Base-by-base conservation (phyloP, 148 eudicot genomes). In the Bassia scoparia region DNA sequence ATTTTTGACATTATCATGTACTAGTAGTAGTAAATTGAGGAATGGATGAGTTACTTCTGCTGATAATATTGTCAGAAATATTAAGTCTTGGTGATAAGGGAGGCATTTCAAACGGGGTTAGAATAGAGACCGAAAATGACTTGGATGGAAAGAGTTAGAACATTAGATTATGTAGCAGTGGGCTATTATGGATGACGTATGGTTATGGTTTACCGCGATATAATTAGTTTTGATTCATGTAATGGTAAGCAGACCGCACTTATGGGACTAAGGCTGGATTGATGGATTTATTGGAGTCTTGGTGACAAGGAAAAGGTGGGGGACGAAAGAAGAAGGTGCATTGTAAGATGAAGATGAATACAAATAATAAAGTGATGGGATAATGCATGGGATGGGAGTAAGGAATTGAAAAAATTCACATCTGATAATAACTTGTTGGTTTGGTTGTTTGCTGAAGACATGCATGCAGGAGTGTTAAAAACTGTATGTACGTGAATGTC, bases 1-100 rank as follows among this genome's bases (percentile, higher is more conserved):
- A n/a, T n/a, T 43, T 62, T 34, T 48, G 27, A 33, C 27, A 71
- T 66, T 49, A 62, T 60, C 29, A 34, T 50, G 30, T 38, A 37
- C 16, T 67, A 64, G 20, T 70, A 60, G 46, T 54, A 43, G n/a
- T n/a, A 33, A 33, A 33, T 29, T 8, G 68, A 61, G 58, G 60
- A 43, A 74, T 66, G 74, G 61, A 34, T 43, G 67, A 60, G 35
- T 68, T 67, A 48, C 26, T 33, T 33, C 27, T 43, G 37, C 41
- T 16, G 63, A 67, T 75, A 44, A 67, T 30, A 27, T 23, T 75
- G 82, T 79, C 82, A 75, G 82, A 79, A 64, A 79, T 52, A 46
- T 62, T 58, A 54, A 29, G 38, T 64, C 43, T 56, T 75, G 75
- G 70, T 79, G 54, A 38, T 49, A 8, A 26, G 82, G 66, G 5